Evolutionary conservation across 2,329 filamentous ascomycete genomes (phyloP), one percentile per base, ranked within the genome.

Genomic region (Chrysosporium keratinophilum): DNA sequence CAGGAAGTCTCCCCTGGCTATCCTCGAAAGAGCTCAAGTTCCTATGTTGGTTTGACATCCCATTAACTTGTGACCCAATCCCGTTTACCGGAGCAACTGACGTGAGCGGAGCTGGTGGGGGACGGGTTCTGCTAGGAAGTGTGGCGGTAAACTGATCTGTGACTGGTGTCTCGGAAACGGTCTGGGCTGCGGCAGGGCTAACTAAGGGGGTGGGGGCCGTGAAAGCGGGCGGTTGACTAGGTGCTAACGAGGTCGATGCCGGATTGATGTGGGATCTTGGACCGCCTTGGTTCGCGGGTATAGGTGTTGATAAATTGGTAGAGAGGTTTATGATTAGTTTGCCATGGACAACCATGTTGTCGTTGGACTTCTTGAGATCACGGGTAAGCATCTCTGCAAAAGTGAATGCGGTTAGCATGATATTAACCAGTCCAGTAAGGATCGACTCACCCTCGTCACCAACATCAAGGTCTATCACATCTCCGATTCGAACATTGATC

Each of bases 291-390:
- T 65, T 73, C 69, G 67, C 76, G 58, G 81, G 81, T 58, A 84
- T 79, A 5, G 89, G 87, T 14, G 80, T 72, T 42, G 79, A 76
- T 17, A 97, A 79, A 68, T 98, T 95, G 50, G 91, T 96, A 10
- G 91, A 96, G 11, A 98, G 76, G 68, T 95, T 97, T 58, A 98
- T 82, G 63, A 98, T 98, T 53, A 98, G 81, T 72, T 97, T 97
- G 58, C 93, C 93, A 67, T 98, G 90, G 34, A 98, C 93, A 54
- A 97, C 89, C 47, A 98, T 82, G 67, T 97, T 97, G 69, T 98
- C 93, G 56, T 89, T 96, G 5, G 93, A 96, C 72, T 96, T 97
- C 69, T 97, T 96, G 34, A 98, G 78, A 69, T 98, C 93, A 61
- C 89, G 79, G 49, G 93, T 97, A 67, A 98, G 87, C 91, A 97